phyloP scores from a whole-genome alignment of 345 rosid species.

The Melaleuca alternifolia region DNA sequence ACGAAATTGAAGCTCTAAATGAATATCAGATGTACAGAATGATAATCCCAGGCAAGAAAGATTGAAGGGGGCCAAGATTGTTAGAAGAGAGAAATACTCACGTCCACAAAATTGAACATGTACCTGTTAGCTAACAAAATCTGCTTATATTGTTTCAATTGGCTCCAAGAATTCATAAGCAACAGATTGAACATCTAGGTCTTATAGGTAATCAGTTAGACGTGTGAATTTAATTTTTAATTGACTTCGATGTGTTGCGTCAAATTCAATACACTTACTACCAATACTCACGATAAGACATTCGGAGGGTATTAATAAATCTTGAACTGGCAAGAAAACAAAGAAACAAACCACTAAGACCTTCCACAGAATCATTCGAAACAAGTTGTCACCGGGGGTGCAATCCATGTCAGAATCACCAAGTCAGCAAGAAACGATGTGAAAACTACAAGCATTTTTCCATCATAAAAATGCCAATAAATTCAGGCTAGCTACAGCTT shows the following conservation, averaged over 20 bases:
- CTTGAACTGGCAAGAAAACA: not conserved
- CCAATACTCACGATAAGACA: not conserved
- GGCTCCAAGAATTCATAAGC: not conserved
- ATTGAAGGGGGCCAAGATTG: not conserved
- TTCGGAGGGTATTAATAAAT: not conserved
- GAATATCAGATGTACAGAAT: not conserved
- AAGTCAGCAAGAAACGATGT: not conserved
- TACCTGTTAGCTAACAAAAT: not conserved
- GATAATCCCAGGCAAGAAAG: not conserved
- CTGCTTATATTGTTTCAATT: not conserved
- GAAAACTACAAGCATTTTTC: not conserved
- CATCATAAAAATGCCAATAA: not conserved
- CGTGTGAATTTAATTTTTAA: not conserved
- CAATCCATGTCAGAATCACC: not conserved
- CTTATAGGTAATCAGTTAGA: not conserved
- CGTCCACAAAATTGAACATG: not conserved
- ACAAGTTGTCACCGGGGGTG: not conserved
- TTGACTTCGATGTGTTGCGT: not conserved
- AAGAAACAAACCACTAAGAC: not conserved
- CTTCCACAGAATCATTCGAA: not conserved
- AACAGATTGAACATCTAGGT: not conserved
- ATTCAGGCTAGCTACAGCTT: not conserved
- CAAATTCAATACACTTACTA: not conserved
- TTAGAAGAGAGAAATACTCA: not conserved
- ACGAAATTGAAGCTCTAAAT: not conserved